These are phyloP conservation scores for Epicoccum sorghinum DNA, from an alignment of 2,329 filamentous ascomycete species.

Conservation along the genomic window DNA sequence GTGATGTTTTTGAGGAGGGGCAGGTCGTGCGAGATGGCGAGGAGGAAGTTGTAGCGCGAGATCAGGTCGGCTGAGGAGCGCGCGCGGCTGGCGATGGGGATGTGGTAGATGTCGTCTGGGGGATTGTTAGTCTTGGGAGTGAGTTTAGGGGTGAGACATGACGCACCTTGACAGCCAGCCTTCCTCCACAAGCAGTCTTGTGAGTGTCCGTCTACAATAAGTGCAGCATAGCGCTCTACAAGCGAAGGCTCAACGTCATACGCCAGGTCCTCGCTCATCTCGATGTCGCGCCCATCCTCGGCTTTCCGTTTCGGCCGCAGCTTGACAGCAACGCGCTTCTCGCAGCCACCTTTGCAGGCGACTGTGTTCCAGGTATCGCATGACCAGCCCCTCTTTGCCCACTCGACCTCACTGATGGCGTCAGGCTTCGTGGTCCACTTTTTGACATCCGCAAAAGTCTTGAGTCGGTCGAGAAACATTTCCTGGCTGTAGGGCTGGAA, in stretches of 20 bases:
- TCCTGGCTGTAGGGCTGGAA: slow-evolving; percentile 88
- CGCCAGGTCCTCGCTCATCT: slow-evolving; percentile 56
- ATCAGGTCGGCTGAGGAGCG: slow-evolving; percentile 47
- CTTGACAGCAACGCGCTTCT: slow-evolving; percentile 82
- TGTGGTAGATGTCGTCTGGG: slow-evolving; percentile 67
- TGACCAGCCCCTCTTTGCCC: slow-evolving; percentile 92
- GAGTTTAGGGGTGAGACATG: background rate
- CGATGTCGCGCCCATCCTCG: slow-evolving; percentile 53
- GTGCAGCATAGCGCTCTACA: slow-evolving; percentile 74
- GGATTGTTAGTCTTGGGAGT: slow-evolving; percentile 19
- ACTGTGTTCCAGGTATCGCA: slow-evolving; percentile 78
- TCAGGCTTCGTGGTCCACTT: slow-evolving; percentile 94
- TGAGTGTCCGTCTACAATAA: slow-evolving; percentile 77
- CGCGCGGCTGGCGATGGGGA: slow-evolving; percentile 52
- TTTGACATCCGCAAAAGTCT: slow-evolving; percentile 88
- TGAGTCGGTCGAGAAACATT: slow-evolving; percentile 79
- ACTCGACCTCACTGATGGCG: slow-evolving; percentile 84
- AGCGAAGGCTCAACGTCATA: slow-evolving; percentile 65
- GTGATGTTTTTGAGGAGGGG: slow-evolving; percentile 42
- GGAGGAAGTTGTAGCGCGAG: slow-evolving; percentile 49
- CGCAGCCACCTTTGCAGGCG: slow-evolving; percentile 79
- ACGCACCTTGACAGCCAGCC: slow-evolving; percentile 81
- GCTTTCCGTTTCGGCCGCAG: slow-evolving; percentile 62
- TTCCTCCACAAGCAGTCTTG: slow-evolving; percentile 86
- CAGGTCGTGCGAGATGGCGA: slow-evolving; percentile 40